A percentile compares a stretch with the other conserved stretches of the same genome.
Conservation (phyloP, 768 basidiomycete species). For the Galerina sulciceps region DNA sequence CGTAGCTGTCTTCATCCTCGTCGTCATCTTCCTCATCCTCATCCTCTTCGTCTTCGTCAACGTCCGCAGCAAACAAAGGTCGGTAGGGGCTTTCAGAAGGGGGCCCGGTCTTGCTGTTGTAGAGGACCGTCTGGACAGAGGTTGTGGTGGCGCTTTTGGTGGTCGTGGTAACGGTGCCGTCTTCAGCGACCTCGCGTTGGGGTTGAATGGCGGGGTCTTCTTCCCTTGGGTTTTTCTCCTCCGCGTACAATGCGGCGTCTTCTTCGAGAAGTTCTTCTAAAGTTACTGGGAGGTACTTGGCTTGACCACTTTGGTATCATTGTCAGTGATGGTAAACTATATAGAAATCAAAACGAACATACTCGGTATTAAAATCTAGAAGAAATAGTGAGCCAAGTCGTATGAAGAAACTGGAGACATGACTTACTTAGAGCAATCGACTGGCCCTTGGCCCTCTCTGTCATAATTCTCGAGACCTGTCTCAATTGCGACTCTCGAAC, state of each 20-base stretch:
- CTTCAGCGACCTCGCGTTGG: slow-evolving; percentile 22
- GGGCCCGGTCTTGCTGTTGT: slow-evolving; percentile 11
- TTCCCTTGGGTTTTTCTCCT: slow-evolving; percentile 28
- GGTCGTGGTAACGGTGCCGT: slow-evolving; percentile 29
- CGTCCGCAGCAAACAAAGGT: neutral
- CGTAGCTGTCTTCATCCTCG: neutral
- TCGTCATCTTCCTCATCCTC: neutral
- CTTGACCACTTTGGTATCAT: slow-evolving; percentile 23
- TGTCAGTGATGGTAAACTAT: slow-evolving; percentile 12
- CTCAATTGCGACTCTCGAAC: slow-evolving; percentile 39
- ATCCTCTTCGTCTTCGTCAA: neutral
- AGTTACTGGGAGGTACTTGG: slow-evolving; percentile 26
- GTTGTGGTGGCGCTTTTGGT: slow-evolving; percentile 27
- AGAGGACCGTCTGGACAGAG: slow-evolving; percentile 30
- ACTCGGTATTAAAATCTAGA: slow-evolving; percentile 40
- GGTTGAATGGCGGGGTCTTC: slow-evolving; percentile 23
- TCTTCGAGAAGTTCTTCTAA: slow-evolving; percentile 13
- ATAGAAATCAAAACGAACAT: slow-evolving; percentile 9
- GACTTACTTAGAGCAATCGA: slow-evolving; percentile 50
- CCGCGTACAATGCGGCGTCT: slow-evolving; percentile 39
- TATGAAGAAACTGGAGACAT: neutral
- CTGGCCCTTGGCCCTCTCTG: slow-evolving; percentile 48
- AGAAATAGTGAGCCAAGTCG: neutral
- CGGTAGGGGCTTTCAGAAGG: neutral
- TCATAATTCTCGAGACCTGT: slow-evolving; percentile 44